Conservation (phyloP, 257 asterid species). For the Linaria vulgaris region DNA sequence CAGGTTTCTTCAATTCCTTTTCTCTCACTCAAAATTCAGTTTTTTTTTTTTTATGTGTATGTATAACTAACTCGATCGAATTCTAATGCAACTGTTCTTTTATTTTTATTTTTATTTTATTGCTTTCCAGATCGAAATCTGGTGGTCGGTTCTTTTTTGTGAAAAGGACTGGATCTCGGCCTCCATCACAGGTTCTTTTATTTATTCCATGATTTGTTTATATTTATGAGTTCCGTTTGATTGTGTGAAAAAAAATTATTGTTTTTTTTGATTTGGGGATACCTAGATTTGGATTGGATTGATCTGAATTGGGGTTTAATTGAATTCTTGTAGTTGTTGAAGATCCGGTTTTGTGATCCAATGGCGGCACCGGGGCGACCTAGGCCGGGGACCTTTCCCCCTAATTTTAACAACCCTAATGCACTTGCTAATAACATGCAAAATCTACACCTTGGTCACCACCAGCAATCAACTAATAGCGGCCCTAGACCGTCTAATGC, state of each 20-base stretch:
- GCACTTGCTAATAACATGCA: slow-evolving; percentile 75
- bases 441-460: slow-evolving; percentile 71
- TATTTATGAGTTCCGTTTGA: slow-evolving; percentile 24
- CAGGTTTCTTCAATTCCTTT: slow-evolving; percentile 29
- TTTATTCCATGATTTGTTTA: slow-evolving; percentile 21
- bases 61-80: slow-evolving; percentile 14
- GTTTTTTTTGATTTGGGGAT: slow-evolving; percentile 26
- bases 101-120: slow-evolving; percentile 12
- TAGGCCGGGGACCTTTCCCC: slow-evolving; percentile 83
- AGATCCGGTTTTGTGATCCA: slow-evolving; percentile 29
- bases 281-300: slow-evolving; percentile 41
- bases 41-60: no score
- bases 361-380: slow-evolving; percentile 95
- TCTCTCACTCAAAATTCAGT: slow-evolving; percentile 13
- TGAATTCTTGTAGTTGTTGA: slow-evolving; percentile 13
- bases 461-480: slow-evolving; percentile 46
- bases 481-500: slow-evolving; percentile 62
- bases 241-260: slow-evolving; percentile 16
- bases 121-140: slow-evolving; percentile 38
- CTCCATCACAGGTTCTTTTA: slow-evolving; percentile 26
- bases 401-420: slow-evolving; percentile 73
- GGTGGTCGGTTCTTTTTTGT: slow-evolving; percentile 37
- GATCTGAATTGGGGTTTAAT: slow-evolving; percentile 26
- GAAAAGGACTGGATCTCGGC: slow-evolving; percentile 42
- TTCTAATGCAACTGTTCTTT: slow-evolving; percentile 4